Conservation (phyloP, 2,329 filamentous ascomycete genomes). For the Hymenoscyphus albidus region DNA sequence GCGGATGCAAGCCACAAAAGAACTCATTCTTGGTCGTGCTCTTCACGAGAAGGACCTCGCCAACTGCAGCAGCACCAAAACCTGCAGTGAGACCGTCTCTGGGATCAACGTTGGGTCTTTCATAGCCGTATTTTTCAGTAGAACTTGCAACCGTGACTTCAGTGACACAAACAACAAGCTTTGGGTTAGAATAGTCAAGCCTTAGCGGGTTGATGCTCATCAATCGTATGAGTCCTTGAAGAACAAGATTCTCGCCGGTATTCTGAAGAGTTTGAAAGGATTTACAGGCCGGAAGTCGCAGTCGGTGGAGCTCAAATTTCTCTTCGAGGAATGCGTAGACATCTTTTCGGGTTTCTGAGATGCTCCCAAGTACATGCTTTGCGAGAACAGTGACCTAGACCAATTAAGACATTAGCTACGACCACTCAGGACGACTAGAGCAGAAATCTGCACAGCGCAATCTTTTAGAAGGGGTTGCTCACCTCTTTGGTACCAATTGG, state of each 20-base stretch:
- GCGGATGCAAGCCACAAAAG: not conserved
- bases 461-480: not conserved
- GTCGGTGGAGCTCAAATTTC: not conserved
- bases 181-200: not conserved
- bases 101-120: not conserved
- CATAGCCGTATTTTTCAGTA: not conserved
- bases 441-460: not conserved
- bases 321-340: not conserved
- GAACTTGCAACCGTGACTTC: not conserved
- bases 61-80: not conserved
- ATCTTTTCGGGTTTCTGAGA: not conserved
- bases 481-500: slow-evolving; percentile 5
- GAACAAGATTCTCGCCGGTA: not conserved
- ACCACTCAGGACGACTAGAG: not conserved
- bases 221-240: not conserved
- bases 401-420: not conserved
- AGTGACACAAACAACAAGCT: not conserved
- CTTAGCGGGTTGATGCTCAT: not conserved
- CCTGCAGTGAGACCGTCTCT: not conserved
- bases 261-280: not conserved
- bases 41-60: not conserved
- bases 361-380: not conserved
- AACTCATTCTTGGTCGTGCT: not conserved
- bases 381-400: not conserved
- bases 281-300: not conserved